Conservation (phyloP, 208 protist genomes). For the Wallacemonas collosoma region DNA sequence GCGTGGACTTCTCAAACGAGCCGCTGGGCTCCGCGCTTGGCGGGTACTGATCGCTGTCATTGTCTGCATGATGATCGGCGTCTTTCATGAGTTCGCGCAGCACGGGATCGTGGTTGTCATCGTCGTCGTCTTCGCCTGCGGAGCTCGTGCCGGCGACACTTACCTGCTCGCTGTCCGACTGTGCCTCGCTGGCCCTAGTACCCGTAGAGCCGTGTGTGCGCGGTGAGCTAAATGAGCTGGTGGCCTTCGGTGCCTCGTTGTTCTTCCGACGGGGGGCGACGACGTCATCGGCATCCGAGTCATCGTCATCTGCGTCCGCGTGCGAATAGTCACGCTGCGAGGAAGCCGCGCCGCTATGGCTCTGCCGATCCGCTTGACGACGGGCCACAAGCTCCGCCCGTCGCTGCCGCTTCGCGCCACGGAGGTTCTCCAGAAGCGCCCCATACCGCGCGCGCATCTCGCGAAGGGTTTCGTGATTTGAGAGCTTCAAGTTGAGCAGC, state of each 20-base stretch:
- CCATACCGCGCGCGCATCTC: conserved; percentile 50
- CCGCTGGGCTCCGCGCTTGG: background rate
- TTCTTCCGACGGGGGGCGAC: background rate
- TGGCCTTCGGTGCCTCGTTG: too few relatives aligned
- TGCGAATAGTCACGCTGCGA: background rate
- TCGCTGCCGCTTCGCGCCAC: conserved; percentile 37
- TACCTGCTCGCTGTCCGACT: background rate
- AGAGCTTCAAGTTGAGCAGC: conserved; percentile 36
- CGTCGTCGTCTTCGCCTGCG: conserved; percentile 7
- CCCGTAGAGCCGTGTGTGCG: too few relatives aligned
- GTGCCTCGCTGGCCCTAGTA: background rate
- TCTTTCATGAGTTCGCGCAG: conserved; percentile 14
- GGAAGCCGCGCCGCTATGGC: background rate
- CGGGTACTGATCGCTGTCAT: background rate
- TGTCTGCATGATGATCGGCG: background rate
- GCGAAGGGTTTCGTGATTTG: conserved; percentile 54
- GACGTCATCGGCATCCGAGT: background rate
- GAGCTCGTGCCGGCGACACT: conserved; percentile 14
- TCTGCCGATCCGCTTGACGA: background rate
- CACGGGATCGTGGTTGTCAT: conserved; percentile 16
- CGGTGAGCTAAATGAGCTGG: too few relatives aligned
- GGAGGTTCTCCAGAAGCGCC: conserved; percentile 42
- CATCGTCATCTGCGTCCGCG: conserved; percentile 2
- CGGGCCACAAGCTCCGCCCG: background rate
- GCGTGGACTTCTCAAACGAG: background rate